Base-by-base conservation (phyloP, 495 filamentous ascomycete genomes). In the Aspergillus baeticus region DNA sequence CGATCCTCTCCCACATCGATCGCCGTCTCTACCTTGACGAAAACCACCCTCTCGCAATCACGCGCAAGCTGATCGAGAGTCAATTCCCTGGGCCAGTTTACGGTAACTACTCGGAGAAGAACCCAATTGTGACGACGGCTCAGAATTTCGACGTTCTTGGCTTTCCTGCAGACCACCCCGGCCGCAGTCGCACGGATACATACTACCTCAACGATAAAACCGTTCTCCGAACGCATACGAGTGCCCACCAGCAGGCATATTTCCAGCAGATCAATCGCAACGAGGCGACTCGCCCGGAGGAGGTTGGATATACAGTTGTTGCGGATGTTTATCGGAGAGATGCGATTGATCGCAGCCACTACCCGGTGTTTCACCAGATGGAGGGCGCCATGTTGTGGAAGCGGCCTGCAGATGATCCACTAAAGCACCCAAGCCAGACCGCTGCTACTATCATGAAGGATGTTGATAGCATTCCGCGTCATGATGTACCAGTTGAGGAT, bases 291-390 rank as follows among this genome's bases (percentile, higher is more conserved):
- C 81, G 79, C n/a, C 80, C 86, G 52, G 74, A 78, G 42, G 87
- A 83, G 60, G 81, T 87, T 33, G 94, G 94, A 5, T 98, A 89
- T 65, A 87, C 95, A 8, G 87, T 98, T 63, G 86, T 86, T 57
- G 95, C 92, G n/a, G 94, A 98, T 69, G 94, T 98, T 11, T 98
- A 98, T 72, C 85, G 94, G 18, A 82, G 94, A 54, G 94, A 98
- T 81, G 92, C 92, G 23, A 87, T 98, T 64, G 94, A 98, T 69
- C 85, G 90, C 49, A 90, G 84, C 61, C 94, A 98, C 70, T 97
- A 96, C 77, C 94, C 94, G 3, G 82, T 96, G 54, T 98, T 98
- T 72, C 95, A 98, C 73, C 94, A 98, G 75, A 97, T 98, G 91
- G 94, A 98, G 67, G 95, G 91, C 13, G 92, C 93, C 7, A 79